Percentiles rank a stretch among this genome's conserved stretches.
Conservation (phyloP, 257 asterid species). For the Henckelia pumila region DNA sequence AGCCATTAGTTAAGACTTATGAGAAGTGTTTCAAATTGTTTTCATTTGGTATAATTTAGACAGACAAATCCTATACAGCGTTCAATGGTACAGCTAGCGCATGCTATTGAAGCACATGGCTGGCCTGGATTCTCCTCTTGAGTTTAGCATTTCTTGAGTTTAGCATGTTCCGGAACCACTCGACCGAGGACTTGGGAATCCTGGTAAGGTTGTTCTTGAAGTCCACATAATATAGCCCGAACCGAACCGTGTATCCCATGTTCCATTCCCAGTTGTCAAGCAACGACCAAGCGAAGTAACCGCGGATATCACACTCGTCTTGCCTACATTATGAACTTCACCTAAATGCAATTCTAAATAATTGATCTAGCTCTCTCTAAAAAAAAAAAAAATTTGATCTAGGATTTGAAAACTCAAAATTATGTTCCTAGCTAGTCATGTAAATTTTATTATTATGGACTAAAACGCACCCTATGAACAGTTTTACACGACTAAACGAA, state of each 20-base stretch:
- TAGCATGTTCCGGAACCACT: slow-evolving; percentile 65
- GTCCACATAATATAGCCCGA: slow-evolving; percentile 78
- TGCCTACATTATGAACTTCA: slow-evolving; percentile 41
- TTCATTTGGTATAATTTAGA: slow-evolving; percentile 9
- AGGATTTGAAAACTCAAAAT: too few species aligned
- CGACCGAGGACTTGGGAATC: slow-evolving; percentile 70
- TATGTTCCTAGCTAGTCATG: too few species aligned
- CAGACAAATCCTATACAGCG: not conserved
- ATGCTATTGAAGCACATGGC: slow-evolving; percentile 5
- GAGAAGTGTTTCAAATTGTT: not conserved
- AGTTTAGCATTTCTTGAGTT: too few species aligned
- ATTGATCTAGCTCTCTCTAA: too few species aligned
- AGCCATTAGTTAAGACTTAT: too few species aligned
- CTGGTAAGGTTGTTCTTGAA: slow-evolving; percentile 80
- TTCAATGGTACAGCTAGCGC: not conserved
- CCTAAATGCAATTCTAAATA: not conserved
- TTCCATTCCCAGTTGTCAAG: slow-evolving; percentile 98
- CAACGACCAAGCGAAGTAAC: slow-evolving; percentile 86
- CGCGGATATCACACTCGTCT: slow-evolving; percentile 63
- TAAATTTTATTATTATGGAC: too few species aligned
- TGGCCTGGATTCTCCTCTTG: slow-evolving; percentile 18
- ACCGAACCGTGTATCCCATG: slow-evolving; percentile 76
- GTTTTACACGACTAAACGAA: not conserved
- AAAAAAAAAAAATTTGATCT: too few species aligned
- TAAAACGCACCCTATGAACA: too few species aligned